Conservation (phyloP, 2,329 filamentous ascomycete species). For the Aspergillus tanneri region DNA sequence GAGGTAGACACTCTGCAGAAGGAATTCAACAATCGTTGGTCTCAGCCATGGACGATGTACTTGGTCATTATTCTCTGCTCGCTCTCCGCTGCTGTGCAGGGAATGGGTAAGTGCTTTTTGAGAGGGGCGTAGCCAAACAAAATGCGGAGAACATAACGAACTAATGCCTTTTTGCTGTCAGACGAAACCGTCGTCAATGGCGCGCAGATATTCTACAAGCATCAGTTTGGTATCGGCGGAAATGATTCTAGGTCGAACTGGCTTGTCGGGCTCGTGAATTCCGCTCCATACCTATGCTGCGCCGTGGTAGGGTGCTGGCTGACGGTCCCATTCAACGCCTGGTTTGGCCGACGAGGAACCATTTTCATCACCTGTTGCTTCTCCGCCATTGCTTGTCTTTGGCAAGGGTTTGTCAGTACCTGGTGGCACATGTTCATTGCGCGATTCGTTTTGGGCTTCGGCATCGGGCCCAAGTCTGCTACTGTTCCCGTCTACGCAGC, state of each 20-base stretch:
- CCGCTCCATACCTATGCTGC: conserved; percentile 60
- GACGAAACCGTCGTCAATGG: conserved; percentile 35
- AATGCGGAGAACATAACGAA: too few relatives aligned
- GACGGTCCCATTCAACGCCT: conserved; percentile 69
- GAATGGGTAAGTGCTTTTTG: conserved; percentile 55
- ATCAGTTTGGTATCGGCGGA: conserved; percentile 6
- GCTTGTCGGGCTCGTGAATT: conserved; percentile 63
- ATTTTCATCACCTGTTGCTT: conserved; percentile 76
- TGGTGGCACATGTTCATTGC: conserved; percentile 71
- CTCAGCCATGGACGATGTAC: conserved; percentile 18
- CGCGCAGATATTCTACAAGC: conserved; percentile 5
- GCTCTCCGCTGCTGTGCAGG: conserved; percentile 51
- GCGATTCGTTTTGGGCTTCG: conserved; percentile 72
- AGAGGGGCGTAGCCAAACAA: too few relatives aligned
- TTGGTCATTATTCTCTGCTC: conserved; percentile 14
- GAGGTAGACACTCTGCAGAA: conserved; percentile 11
- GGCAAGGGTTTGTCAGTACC: conserved; percentile 65
- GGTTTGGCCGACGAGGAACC: conserved; percentile 68
- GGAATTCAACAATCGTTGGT: conserved; percentile 15
- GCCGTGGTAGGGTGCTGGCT: conserved; percentile 71
- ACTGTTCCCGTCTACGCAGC: conserved; percentile 76
- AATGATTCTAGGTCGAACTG: conserved; percentile 49
- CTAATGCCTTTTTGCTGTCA: conserved; percentile 14
- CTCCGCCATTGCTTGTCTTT: conserved; percentile 55
- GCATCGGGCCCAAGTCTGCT: conserved; percentile 72